Conservation (phyloP, 2,329 filamentous ascomycete genomes). For the Colletotrichum sp. region DNA sequence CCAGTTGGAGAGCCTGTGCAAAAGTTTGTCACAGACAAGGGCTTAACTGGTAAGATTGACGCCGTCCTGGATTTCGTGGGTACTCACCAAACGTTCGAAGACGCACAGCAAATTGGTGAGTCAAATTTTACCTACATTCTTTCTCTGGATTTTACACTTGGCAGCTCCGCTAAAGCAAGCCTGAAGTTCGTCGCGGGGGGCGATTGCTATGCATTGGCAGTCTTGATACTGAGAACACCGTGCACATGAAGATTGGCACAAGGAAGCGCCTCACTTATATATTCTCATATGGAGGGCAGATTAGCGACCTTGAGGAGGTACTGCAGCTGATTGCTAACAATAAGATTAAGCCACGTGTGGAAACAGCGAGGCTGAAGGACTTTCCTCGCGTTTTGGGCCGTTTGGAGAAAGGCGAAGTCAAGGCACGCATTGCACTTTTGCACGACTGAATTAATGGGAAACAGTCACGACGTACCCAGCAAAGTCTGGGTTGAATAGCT, state of each 20-base stretch:
- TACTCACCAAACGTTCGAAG: conserved; percentile 38
- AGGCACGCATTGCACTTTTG: conserved; percentile 27
- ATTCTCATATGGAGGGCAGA: conserved; percentile 48
- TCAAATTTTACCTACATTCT: neutral
- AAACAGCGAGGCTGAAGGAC: conserved; percentile 32
- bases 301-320: conserved; percentile 40
- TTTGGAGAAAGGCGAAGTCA: conserved; percentile 38
- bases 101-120: conserved; percentile 38
- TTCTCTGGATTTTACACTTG: neutral
- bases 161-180: neutral
- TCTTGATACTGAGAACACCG: conserved; percentile 39
- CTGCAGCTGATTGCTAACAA: conserved; percentile 37
- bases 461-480: neutral
- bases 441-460: neutral
- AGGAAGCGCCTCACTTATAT: conserved; percentile 44
- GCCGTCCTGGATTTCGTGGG: conserved; percentile 38
- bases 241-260: conserved; percentile 49
- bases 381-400: conserved; percentile 37
- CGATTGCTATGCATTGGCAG: conserved; percentile 45
- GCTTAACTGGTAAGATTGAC: conserved; percentile 27
- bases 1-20: conserved; percentile 29
- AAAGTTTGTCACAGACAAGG: conserved; percentile 30
- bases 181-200: conserved; percentile 35
- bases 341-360: conserved; percentile 37
- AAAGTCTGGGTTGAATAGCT: neutral